Evolutionary conservation across 495 filamentous ascomycete species (phyloP), one percentile per base, ranked within the genome.

Genomic region (Hypoxylon rickii): DNA sequence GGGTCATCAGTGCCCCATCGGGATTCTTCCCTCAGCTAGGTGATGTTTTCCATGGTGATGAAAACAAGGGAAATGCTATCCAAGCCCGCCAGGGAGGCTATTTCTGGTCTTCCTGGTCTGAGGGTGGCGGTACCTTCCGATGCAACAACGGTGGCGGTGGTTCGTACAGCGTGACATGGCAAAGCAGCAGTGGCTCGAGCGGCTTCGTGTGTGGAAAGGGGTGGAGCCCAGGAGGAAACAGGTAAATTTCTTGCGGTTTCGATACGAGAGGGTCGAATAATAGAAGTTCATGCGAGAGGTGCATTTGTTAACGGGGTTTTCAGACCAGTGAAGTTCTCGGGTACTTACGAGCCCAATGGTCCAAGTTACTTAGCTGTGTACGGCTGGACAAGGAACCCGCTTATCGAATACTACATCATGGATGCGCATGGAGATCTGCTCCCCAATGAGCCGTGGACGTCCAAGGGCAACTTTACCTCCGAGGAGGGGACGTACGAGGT

Each of bases 341-440:
- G 80, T 31, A 69, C 64, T 21, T 86, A 83, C 73, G 74, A 67
- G 16, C 77, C 82, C 44, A 76, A 74, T 12, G 83, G 84, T 12
- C 84, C 84, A 16, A 73, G 75, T 31, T 86, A 86, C 63, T 77
- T 87, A 18, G 61, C 82, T 38, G 69, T 87, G 26, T 86, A 86
- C 58, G 84, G 84, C 36, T 87, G 83, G 84, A 85, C 84, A n/a
- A 72, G 67, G 7, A 75, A 78, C 67, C 84, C 84, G 0, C 73
- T 86, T 8, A 77, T 86, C 65, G 84, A 87, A 51, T 86, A 86
- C 73, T 87, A 86, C 70, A 80, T 87, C 54, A 69, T 86, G 50
- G 84, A 87, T 47, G 71, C 75, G 49, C 83, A 79, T 63, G 82
- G 81, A 20, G 75, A 74, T 19, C 81, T 75, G 2, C 77, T 83